These are phyloP conservation scores for Flaveria linearis DNA, from an alignment of 129 eudicot genomes.

Conservation along the genomic window DNA sequence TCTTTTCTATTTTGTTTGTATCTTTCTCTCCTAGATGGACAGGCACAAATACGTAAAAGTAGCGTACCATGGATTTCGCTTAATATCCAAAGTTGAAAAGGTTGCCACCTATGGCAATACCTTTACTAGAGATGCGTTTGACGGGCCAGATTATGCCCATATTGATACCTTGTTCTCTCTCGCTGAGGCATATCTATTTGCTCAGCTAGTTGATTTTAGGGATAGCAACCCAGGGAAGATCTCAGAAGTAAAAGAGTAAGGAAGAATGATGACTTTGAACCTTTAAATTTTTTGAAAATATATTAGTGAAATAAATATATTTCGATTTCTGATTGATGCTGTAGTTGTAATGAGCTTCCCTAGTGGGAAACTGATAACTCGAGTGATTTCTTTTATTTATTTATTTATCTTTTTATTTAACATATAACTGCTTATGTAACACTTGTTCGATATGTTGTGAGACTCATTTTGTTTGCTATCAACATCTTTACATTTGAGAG, in stretches of 20 bases:
- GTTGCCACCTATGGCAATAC: constrained; percentile 76
- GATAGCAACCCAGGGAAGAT: constrained; percentile 75
- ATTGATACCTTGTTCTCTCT: constrained; percentile 91
- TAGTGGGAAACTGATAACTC: background rate
- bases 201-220: constrained; percentile 90
- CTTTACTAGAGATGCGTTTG: constrained; percentile 74
- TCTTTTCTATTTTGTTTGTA: background rate
- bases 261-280: constrained; percentile 28
- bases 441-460: background rate
- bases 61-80: constrained; percentile 90
- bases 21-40: constrained; percentile 65
- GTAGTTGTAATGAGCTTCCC: constrained; percentile 24
- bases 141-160: constrained; percentile 92
- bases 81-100: constrained; percentile 74
- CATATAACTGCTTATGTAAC: constrained; percentile 5
- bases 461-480: constrained; percentile 18
- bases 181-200: constrained; percentile 94
- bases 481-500: constrained; percentile 8
- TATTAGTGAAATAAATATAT: background rate
- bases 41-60: constrained; percentile 97
- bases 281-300: constrained; percentile 25
- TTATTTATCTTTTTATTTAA: background rate
- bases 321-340: constrained; percentile 13
- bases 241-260: constrained; percentile 74
- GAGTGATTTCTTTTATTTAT: background rate